Percentiles rank a stretch among this genome's conserved stretches.
Conservation (phyloP, 2,329 filamentous ascomycete genomes). For the Alternaria sp. region DNA sequence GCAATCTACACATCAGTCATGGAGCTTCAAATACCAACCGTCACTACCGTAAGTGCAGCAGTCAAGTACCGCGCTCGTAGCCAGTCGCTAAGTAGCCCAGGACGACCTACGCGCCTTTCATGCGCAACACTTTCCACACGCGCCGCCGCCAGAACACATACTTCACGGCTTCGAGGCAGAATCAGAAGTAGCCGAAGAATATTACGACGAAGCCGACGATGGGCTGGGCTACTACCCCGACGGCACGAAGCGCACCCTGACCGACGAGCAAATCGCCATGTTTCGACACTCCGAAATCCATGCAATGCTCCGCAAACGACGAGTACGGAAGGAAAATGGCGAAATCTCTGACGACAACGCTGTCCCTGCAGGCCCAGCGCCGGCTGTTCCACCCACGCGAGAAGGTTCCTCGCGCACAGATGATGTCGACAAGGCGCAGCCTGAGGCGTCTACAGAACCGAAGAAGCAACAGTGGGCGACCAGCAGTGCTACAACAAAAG, state of each 20-base stretch:
- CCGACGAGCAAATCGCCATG: slow-evolving; percentile 87
- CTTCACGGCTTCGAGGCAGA: slow-evolving; percentile 39
- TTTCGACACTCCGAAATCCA: slow-evolving; percentile 90
- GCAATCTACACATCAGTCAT: slow-evolving; percentile 8
- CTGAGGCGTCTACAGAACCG: slow-evolving; percentile 23
- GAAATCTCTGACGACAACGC: slow-evolving; percentile 19
- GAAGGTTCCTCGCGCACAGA: neutral
- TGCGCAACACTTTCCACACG: slow-evolving; percentile 51
- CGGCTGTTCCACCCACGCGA: neutral
- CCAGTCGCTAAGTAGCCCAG: slow-evolving; percentile 37
- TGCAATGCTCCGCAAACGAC: slow-evolving; percentile 60
- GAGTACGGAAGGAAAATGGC: slow-evolving; percentile 28
- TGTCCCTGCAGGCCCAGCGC: neutral
- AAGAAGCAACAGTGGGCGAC: slow-evolving; percentile 37
- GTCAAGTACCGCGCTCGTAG: neutral
- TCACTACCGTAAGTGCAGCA: slow-evolving; percentile 38
- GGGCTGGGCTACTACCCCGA: slow-evolving; percentile 84
- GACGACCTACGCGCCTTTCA: slow-evolving; percentile 54
- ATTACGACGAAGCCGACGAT: slow-evolving; percentile 62
- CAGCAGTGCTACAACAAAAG: slow-evolving; percentile 32
- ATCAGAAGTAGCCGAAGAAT: slow-evolving; percentile 29
- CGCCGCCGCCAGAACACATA: slow-evolving; percentile 43
- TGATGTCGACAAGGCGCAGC: slow-evolving; percentile 15
- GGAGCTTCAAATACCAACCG: slow-evolving; percentile 36
- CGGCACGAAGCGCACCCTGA: slow-evolving; percentile 85